Base-by-base conservation (phyloP, 1,284 basidiomycete species). In the Papiliotrema flavescens region DNA sequence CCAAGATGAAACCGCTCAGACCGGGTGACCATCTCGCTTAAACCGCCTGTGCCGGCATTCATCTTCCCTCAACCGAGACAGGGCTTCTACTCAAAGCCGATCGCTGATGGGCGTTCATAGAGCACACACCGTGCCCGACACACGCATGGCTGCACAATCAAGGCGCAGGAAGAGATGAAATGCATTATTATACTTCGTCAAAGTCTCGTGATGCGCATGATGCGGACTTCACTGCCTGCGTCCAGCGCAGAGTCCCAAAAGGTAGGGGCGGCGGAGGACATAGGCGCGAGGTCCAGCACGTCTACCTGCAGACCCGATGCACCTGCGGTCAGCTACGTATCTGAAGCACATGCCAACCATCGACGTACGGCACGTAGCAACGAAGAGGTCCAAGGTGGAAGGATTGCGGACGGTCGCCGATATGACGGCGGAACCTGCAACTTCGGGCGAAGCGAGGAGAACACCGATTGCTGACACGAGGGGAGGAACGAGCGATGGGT, bases 341-440 rank as follows among this genome's bases (percentile, higher is more conserved):
- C 22, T n/a, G 36, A 20, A 34, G n/a, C 7, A 19, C 8, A 20
- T n/a, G 26, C 1, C 14, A n/a, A n/a, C 3, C 13, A 42, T 22
- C 3, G 26, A 61, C 67, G 23, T 47, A 71, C 71, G 36, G 48
- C 75, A 77, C 1, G 51, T 61, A 0, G 54, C 32, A 17, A 61
- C n/a, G 51, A 78, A 78, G 2, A 63, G 44, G 2, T 59, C 55
- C 22, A 76, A 70, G 4, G 76, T 78, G 15, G 57, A 43, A 47
- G 67, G 59, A 56, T 77, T 78, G n/a, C 76, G 65, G 15, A 76
- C 65, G 1, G 76, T 78, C 3, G 76, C 75, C 2, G 76, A 70
- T 3, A 77, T 59, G 26, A 77, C 54, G 1, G 69, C 71, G 1
- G 48, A 51, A 5, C 53, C 49, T 8, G 51, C 39, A 32, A 11